Evolutionary conservation across 257 asterid species (phyloP).

Genomic region (Solanum chiquidenum): DNA sequence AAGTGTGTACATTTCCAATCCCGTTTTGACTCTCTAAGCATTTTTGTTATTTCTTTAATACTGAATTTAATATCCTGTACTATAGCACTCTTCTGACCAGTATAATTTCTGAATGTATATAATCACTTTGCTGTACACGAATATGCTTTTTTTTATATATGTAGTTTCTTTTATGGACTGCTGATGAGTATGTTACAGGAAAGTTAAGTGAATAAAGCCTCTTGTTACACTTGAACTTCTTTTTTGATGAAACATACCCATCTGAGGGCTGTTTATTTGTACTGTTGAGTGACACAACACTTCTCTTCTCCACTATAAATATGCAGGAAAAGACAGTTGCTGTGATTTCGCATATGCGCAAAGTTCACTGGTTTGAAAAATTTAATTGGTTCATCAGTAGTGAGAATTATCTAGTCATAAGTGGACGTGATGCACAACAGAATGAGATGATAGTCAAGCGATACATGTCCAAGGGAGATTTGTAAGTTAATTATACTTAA

Average conservation of each 20-base stretch:
- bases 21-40: not conserved
- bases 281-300: not conserved
- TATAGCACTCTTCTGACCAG: not conserved
- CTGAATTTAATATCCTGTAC: not conserved
- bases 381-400: constrained; percentile 99
- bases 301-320: not conserved
- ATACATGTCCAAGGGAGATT: constrained; percentile 94
- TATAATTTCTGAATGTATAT: not conserved
- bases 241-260: not conserved
- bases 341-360: constrained; percentile 89
- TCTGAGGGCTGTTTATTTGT: not conserved
- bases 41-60: not conserved
- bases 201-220: not conserved
- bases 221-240: not conserved
- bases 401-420: constrained; percentile 88
- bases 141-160: not conserved
- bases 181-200: not conserved
- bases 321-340: constrained; percentile 92
- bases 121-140: not conserved
- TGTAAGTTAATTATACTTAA: constrained; percentile 46
- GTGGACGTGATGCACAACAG: constrained; percentile 98
- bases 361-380: constrained; percentile 99
- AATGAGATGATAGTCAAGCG: constrained; percentile 99
- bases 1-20: not conserved
- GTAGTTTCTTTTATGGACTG: not conserved